These are phyloP conservation scores for Chytridiales sp. DNA, from an alignment of 371 early-diverging fungal genomes.

Conservation along the genomic window DNA sequence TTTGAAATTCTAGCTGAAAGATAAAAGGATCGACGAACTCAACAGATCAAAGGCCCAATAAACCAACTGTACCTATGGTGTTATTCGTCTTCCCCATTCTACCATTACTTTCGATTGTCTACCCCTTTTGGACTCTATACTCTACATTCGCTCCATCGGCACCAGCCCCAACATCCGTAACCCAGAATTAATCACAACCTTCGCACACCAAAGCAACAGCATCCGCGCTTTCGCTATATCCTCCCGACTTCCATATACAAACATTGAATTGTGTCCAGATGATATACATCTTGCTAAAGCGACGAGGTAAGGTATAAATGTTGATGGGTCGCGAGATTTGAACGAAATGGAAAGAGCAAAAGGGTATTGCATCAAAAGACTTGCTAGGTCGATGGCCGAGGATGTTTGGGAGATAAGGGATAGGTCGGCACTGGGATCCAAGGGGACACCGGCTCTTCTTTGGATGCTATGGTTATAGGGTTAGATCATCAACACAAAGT, in stretches of 20 bases:
- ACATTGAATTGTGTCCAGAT: slow-evolving; percentile 25
- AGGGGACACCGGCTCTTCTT: not conserved
- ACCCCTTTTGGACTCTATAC: no score
- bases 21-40: slow-evolving; percentile 35
- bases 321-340: slow-evolving; percentile 11
- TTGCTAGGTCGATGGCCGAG: slow-evolving; percentile 18
- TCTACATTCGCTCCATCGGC: slow-evolving; percentile 21
- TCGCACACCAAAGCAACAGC: slow-evolving; percentile 8
- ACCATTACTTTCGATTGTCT: no score
- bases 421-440: slow-evolving; percentile 6
- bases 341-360: not conserved
- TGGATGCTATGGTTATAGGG: not conserved
- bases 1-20: slow-evolving; percentile 25
- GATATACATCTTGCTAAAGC: slow-evolving; percentile 15
- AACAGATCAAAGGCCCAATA: no score
- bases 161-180: slow-evolving; percentile 15
- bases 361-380: slow-evolving; percentile 14
- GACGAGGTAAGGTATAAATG: slow-evolving; percentile 17
- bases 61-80: no score
- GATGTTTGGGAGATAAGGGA: slow-evolving; percentile 6
- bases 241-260: slow-evolving; percentile 21
- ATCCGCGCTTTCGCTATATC: slow-evolving; percentile 17
- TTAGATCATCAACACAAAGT: not conserved
- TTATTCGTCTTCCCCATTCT: no score
- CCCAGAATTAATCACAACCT: slow-evolving; percentile 4